phyloP scores from a whole-genome alignment of 1,284 basidiomycete species.

The Austroboletus novae-zelandiae region DNA sequence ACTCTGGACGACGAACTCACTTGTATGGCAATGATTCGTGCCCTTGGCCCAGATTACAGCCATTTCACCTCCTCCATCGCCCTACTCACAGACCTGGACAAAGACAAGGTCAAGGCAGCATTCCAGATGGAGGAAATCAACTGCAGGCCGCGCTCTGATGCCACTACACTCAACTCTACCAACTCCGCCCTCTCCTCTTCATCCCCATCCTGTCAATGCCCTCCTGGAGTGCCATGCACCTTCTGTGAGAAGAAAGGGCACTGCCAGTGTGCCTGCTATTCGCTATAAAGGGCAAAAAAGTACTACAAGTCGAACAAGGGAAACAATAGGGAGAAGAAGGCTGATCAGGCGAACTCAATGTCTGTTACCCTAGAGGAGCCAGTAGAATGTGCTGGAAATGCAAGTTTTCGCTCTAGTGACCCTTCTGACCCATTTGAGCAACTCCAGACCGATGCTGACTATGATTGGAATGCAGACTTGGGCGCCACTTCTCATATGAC shows the following conservation, averaged over 20 bases:
- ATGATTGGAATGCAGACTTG: conserved; percentile 32
- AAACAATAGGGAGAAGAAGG: no score
- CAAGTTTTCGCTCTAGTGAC: background rate
- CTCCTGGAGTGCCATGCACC: background rate
- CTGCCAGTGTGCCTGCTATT: background rate
- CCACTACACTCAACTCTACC: background rate
- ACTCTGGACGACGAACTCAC: no score
- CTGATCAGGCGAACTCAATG: no score
- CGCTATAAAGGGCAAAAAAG: background rate
- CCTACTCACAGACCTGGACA: background rate
- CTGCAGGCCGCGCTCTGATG: background rate
- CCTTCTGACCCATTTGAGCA: background rate
- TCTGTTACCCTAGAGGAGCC: background rate
- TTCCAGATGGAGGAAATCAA: background rate
- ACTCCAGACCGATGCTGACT: conserved; percentile 5
- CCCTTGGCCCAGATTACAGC: background rate
- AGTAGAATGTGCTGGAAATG: conserved; percentile 1
- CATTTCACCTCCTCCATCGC: background rate
- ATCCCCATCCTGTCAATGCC: background rate
- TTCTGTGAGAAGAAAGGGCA: background rate
- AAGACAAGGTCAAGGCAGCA: background rate
- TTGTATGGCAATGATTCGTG: background rate
- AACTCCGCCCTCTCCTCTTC: background rate
- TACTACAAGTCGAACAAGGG: background rate
- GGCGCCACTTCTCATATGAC: conserved; percentile 39